phyloP scores from a whole-genome alignment of 345 rosid species.

The Dimocarpus longan region DNA sequence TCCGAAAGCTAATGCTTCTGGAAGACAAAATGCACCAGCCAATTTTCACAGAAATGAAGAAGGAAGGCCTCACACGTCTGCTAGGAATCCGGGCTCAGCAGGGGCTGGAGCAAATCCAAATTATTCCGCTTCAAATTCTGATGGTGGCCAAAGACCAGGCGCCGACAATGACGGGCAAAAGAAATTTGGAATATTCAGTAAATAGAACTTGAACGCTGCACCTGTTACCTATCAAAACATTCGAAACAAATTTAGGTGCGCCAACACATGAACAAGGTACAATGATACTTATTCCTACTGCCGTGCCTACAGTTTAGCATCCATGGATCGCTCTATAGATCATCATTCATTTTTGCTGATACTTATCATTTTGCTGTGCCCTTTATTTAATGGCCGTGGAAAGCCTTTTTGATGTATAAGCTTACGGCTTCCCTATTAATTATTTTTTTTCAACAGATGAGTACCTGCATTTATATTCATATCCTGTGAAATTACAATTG shows the following conservation, averaged over 20 bases:
- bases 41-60: conserved; percentile 3
- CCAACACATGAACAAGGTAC: neutral
- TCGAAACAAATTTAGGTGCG: neutral
- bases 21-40: conserved; percentile 23
- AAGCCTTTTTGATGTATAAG: neutral
- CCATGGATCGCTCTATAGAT: neutral
- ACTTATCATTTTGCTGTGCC: neutral
- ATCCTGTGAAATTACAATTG: neutral
- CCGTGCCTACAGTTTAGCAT: neutral
- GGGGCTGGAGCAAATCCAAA: conserved; percentile 19
- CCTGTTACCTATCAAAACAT: neutral
- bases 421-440: neutral
- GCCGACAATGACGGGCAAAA: conserved; percentile 16
- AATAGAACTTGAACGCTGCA: conserved; percentile 14
- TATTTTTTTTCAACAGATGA: neutral
- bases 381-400: neutral
- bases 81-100: conserved; percentile 11
- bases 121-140: conserved; percentile 9
- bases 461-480: neutral
- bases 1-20: conserved; percentile 24
- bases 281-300: neutral
- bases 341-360: neutral
- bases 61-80: conserved; percentile 11
- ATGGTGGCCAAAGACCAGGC: conserved; percentile 14
- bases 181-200: conserved; percentile 37